phyloP scores from a whole-genome alignment of 2,329 filamentous ascomycete genomes.

The Calonectria multiphialidica region DNA sequence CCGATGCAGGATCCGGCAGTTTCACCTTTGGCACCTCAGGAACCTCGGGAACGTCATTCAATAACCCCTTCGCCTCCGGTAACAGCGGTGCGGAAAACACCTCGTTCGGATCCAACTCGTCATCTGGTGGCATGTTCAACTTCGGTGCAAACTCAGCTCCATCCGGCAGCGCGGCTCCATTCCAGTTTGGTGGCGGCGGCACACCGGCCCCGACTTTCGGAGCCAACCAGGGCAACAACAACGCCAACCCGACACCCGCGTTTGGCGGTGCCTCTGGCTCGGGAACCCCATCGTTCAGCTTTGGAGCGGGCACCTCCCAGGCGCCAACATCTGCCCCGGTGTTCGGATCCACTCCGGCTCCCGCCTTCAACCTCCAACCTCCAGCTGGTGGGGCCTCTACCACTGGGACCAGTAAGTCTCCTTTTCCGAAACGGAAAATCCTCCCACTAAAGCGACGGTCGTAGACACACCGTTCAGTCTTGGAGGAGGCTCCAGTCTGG shows the following conservation, averaged over 20 bases:
- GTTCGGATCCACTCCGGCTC: conserved; percentile 51
- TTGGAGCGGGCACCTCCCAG: conserved; percentile 49
- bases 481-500: conserved; percentile 71
- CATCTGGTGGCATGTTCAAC: conserved; percentile 50
- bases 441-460: conserved; percentile 60
- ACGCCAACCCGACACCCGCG: conserved; percentile 37
- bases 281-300: conserved; percentile 53
- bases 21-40: conserved; percentile 47
- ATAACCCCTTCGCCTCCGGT: conserved; percentile 55
- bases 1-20: conserved; percentile 37
- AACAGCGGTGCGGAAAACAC: conserved; percentile 39
- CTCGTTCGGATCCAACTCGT: conserved; percentile 33
- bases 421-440: conserved; percentile 56
- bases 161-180: conserved; percentile 45
- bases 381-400: conserved; percentile 57
- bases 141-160: conserved; percentile 51
- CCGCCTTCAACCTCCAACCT: conserved; percentile 56
- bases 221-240: conserved; percentile 37
- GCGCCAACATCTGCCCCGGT: conserved; percentile 43
- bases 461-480: conserved; percentile 68
- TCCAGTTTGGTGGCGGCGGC: conserved; percentile 51
- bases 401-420: conserved; percentile 61
- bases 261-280: conserved; percentile 48
- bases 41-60: conserved; percentile 47
- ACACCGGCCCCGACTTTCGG: conserved; percentile 45